A percentile compares a stretch with the other conserved stretches of the same genome.
These are phyloP conservation scores for Candida labiduridarum DNA, from an alignment of 1,139 yeast species.

Conservation along the genomic window DNA sequence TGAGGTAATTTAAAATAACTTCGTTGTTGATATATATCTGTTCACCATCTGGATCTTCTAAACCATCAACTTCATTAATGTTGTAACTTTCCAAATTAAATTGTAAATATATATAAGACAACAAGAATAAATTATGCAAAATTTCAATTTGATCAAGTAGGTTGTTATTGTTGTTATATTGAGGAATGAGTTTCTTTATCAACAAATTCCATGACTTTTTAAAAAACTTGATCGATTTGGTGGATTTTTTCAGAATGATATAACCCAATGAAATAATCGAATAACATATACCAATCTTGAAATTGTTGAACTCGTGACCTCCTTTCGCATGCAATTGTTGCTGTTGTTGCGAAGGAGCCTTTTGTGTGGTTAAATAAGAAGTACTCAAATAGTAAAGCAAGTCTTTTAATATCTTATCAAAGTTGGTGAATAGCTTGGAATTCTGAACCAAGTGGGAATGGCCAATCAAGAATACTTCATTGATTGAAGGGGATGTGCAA, in stretches of 20 bases:
- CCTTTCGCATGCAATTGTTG: constrained; percentile 1
- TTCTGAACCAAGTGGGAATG: constrained; percentile 25
- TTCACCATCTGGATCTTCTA: constrained; percentile 9
- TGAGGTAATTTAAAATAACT: constrained; percentile 46
- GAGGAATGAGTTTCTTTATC: constrained; percentile 45
- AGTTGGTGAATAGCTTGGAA: constrained; percentile 23
- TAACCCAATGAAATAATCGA: constrained; percentile 31
- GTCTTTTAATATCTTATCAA: constrained; percentile 25
- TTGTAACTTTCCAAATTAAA: constrained; percentile 24
- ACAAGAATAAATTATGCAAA: constrained; percentile 33
- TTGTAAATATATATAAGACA: constrained; percentile 33
- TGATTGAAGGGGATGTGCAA: constrained; percentile 13
- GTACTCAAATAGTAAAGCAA: constrained; percentile 30
- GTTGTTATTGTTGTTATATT: constrained; percentile 38
- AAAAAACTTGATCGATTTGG: constrained; percentile 34
- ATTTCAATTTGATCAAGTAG: constrained; percentile 45
- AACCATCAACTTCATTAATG: constrained; percentile 6
- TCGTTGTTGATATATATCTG: constrained; percentile 30
- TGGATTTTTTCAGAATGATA: constrained; percentile 18
- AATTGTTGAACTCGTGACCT: constrained; percentile 18
- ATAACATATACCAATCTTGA: constrained; percentile 32
- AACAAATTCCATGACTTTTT: constrained; percentile 48
- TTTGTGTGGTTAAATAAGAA: constrained; percentile 12
- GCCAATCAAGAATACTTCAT: constrained; percentile 38
- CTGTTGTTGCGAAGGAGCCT: not conserved